Percentiles rank a stretch among this genome's conserved stretches.
Conservation (phyloP, 805 yeast species). For the Lachancea thermotolerans region DNA sequence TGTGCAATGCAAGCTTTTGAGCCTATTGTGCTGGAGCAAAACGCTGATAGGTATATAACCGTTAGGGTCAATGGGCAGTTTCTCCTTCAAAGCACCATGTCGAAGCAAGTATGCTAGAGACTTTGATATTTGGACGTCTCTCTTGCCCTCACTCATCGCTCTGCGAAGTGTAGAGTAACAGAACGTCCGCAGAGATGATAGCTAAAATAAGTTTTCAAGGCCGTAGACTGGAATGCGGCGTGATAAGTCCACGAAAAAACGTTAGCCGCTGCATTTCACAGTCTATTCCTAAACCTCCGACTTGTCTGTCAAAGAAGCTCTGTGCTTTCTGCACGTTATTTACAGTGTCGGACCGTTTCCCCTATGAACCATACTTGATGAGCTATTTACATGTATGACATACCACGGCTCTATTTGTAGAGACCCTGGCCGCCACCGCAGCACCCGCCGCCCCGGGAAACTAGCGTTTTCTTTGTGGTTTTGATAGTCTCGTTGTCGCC, state of each 20-base stretch:
- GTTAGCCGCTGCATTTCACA: too few species aligned
- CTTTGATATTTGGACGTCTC: conserved; percentile 60
- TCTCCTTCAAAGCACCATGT: conserved; percentile 76
- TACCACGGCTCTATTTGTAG: conserved; percentile 6
- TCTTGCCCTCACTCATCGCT: conserved; percentile 16
- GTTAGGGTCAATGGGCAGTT: conserved; percentile 50
- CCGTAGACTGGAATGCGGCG: too few species aligned
- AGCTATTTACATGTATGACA: not conserved
- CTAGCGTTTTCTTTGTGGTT: conserved; percentile 39
- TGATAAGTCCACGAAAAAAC: too few species aligned
- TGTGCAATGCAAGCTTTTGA: conserved; percentile 51
- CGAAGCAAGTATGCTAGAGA: conserved; percentile 69
- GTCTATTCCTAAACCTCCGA: too few species aligned
- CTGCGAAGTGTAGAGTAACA: not conserved
- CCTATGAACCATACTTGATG: not conserved
- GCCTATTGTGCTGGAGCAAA: conserved; percentile 48
- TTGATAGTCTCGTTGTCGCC: conserved; percentile 85
- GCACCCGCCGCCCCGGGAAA: conserved; percentile 50
- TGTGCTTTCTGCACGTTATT: too few species aligned
- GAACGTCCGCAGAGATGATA: too few species aligned
- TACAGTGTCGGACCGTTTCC: too few species aligned
- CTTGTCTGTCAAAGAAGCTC: too few species aligned
- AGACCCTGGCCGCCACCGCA: conserved; percentile 41
- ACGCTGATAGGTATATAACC: conserved; percentile 60
- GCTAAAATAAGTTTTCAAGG: too few species aligned